Evolutionary conservation across 2,329 filamentous ascomycete species (phyloP).

Genomic region (Calonectria fujianensis): DNA sequence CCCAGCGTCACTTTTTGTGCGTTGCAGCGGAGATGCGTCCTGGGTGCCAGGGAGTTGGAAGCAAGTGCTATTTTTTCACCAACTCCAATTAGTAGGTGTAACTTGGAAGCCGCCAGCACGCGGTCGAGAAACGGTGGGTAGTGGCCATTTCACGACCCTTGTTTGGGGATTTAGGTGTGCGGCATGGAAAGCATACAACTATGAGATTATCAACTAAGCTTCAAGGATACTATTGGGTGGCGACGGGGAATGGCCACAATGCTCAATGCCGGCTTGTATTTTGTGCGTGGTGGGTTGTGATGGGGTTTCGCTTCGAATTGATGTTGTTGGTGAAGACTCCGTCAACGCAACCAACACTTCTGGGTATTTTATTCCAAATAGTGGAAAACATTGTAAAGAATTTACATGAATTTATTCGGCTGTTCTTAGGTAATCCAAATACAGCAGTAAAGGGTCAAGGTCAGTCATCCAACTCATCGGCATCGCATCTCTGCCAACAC

Average conservation of each 20-base stretch:
- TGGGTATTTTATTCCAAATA: not conserved
- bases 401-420: not conserved
- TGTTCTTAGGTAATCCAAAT: not conserved
- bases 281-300: not conserved
- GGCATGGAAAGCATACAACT: not conserved
- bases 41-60: not conserved
- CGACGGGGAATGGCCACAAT: not conserved
- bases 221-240: not conserved
- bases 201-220: not conserved
- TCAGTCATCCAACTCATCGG: not conserved
- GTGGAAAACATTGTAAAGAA: not conserved
- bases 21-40: not conserved
- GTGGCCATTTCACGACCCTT: not conserved
- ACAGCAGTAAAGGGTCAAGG: not conserved
- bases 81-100: not conserved
- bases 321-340: not conserved
- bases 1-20: not conserved
- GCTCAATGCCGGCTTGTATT: not conserved
- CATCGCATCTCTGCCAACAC: not conserved
- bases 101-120: not conserved
- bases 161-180: not conserved
- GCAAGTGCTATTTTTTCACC: not conserved
- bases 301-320: not conserved
- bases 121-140: not conserved
- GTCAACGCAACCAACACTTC: not conserved